Conservation (phyloP, 129 eudicot genomes). For the Smallanthus sonchifolius region DNA sequence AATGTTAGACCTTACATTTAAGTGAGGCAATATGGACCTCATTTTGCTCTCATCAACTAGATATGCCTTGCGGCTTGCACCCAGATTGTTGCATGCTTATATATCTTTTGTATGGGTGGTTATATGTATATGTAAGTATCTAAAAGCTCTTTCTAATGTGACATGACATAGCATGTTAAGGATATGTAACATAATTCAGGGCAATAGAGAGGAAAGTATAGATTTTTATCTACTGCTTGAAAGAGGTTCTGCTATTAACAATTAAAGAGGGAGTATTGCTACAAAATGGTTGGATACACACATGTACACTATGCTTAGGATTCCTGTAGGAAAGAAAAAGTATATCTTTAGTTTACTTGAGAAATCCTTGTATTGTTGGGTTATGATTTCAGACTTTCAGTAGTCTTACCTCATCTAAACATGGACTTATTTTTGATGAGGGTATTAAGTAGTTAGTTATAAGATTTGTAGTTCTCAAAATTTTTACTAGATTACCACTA, state of each 20-base stretch:
- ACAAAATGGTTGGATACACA: background rate
- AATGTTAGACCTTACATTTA: background rate
- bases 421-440: background rate
- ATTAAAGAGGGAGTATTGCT: background rate
- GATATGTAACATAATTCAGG: background rate
- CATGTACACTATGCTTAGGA: background rate
- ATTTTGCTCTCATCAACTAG: background rate
- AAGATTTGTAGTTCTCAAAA: background rate
- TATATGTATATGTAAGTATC: background rate
- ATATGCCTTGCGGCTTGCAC: background rate
- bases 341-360: background rate
- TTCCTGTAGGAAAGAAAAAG: background rate
- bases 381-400: background rate
- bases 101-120: background rate
- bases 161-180: background rate
- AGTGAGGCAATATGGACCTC: background rate
- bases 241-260: background rate
- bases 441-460: background rate
- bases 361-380: background rate
- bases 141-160: background rate
- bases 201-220: no score
- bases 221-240: background rate
- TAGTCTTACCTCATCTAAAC: background rate
- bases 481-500: background rate
- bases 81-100: background rate